Percentiles rank a stretch among this genome's conserved stretches.
phyloP scores from a whole-genome alignment of 371 early-diverging fungal species.

The Mucor saturninus region DNA sequence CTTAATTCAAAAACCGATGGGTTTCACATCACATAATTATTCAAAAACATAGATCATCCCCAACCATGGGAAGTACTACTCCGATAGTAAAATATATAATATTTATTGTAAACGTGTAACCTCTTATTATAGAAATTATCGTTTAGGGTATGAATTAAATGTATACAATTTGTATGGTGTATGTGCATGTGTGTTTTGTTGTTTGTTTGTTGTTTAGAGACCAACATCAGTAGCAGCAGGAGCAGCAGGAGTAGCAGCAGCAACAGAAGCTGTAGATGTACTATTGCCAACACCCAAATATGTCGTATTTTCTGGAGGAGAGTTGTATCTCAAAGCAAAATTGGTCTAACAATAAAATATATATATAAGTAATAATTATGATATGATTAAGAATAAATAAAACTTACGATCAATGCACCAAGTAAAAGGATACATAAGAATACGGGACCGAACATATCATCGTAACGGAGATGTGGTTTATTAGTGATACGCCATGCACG shows the following conservation, averaged over 20 bases:
- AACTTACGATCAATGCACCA: conserved; percentile 79
- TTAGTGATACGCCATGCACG: conserved; percentile 66
- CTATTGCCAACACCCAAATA: conserved; percentile 24
- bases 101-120: not conserved
- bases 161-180: not conserved
- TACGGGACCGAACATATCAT: conserved; percentile 74
- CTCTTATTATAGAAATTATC: not conserved
- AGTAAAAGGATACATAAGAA: conserved; percentile 82
- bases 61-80: not conserved
- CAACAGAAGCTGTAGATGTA: not conserved
- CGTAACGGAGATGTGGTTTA: conserved; percentile 60
- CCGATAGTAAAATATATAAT: too few species aligned
- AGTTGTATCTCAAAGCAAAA: conserved; percentile 27
- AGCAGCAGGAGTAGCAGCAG: conserved; percentile 3
- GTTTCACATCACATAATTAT: not conserved
- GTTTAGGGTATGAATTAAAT: not conserved
- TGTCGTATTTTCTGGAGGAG: conserved; percentile 5
- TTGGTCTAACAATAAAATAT: conserved; percentile 25
- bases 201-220: not conserved
- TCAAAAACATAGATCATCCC: too few species aligned
- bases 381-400: conserved; percentile 30
- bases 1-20: conserved; percentile 2
- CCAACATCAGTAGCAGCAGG: not conserved
- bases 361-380: not conserved
- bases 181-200: not conserved